These are phyloP conservation scores for Prunus mongolica DNA, from an alignment of 306 rosid species.

Conservation along the genomic window DNA sequence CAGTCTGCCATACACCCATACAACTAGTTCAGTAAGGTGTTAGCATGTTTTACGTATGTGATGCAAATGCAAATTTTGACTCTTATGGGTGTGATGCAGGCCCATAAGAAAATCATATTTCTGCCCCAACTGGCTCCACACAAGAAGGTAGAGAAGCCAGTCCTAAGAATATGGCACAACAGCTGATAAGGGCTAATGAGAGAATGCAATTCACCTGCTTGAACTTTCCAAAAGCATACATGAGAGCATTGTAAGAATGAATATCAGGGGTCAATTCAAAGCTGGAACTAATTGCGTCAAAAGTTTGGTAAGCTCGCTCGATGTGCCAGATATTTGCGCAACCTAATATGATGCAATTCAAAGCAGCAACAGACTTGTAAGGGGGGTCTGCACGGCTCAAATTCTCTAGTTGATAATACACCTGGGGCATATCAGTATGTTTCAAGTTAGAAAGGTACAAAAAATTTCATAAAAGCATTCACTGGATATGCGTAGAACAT, in stretches of 20 bases:
- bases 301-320: slow-evolving; percentile 96
- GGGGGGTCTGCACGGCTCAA: slow-evolving; percentile 70
- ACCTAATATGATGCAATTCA: slow-evolving; percentile 81
- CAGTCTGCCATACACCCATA: slow-evolving; percentile 50
- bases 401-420: slow-evolving; percentile 88
- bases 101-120: slow-evolving; percentile 3
- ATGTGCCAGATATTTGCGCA: slow-evolving; percentile 97
- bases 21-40: slow-evolving; percentile 7
- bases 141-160: not conserved
- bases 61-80: not conserved
- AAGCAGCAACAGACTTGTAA: slow-evolving; percentile 83
- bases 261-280: slow-evolving; percentile 82
- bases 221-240: slow-evolving; percentile 81
- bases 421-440: slow-evolving; percentile 42
- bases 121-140: not conserved
- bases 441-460: slow-evolving; percentile 23
- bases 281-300: slow-evolving; percentile 77
- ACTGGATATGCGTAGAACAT: not conserved
- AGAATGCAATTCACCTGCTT: slow-evolving; percentile 55
- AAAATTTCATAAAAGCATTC: not conserved
- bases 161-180: not conserved
- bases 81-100: not conserved
- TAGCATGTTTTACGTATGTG: not conserved
- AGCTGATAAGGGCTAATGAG: not conserved
- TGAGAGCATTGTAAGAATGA: slow-evolving; percentile 85